phyloP scores from a whole-genome alignment of 176 grass and related monocot genomes.

The maize (Zea mays) region Zm-B73-REFERENCE-NAM-5.0 NC_050102.1:25313501-25314000 shows the following conservation, averaged over 20 bases:
- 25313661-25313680: slow-evolving; percentile 71
- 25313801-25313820: background rate
- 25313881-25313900: slow-evolving; percentile 93
- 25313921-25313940: slow-evolving; percentile 98
- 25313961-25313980: background rate
- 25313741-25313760: background rate
- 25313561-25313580: slow-evolving; percentile 97
- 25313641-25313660: background rate
- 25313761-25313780: background rate
- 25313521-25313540: slow-evolving; percentile 89
- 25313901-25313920: slow-evolving; percentile 89
- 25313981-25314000: background rate
- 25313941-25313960: slow-evolving; percentile 12
- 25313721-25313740: background rate
- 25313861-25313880: slow-evolving; percentile 2
- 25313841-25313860: no score
- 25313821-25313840: background rate
- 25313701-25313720: slow-evolving; percentile 88
- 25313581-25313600: slow-evolving; percentile 50
- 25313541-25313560: slow-evolving; percentile 97
- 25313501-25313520: slow-evolving; percentile 92
- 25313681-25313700: slow-evolving; percentile 85
- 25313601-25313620: background rate
- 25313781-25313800: background rate
- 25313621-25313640: background rate